phyloP scores from a whole-genome alignment of 31 red algal genomes.

The Odonthalia washingtoniensis region DNA sequence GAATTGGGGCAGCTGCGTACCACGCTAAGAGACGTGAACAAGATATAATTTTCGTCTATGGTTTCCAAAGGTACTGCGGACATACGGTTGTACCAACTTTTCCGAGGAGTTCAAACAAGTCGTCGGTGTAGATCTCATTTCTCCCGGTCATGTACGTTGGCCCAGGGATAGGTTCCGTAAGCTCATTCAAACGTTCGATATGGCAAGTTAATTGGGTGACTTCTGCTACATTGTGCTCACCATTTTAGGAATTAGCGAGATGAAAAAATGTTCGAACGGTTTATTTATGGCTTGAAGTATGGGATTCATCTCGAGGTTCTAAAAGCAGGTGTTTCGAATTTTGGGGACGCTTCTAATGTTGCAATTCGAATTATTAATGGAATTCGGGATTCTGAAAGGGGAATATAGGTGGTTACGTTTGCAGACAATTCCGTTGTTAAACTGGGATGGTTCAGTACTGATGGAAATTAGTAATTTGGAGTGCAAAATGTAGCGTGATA shows the following conservation, averaged over 20 bases:
- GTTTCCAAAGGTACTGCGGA: too few species aligned
- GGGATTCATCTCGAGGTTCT: conserved; percentile 43
- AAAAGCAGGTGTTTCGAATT: not conserved
- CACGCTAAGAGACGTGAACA: too few species aligned
- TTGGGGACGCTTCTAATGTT: conserved; percentile 40
- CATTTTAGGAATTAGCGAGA: conserved; percentile 36
- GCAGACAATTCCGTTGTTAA: too few species aligned
- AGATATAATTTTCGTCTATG: too few species aligned
- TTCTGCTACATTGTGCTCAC: conserved; percentile 42
- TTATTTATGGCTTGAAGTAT: conserved; percentile 25
- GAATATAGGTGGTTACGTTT: too few species aligned
- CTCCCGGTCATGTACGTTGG: conserved; percentile 25
- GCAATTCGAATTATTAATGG: conserved; percentile 39
- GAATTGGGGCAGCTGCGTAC: too few species aligned
- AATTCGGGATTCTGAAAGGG: too few species aligned
- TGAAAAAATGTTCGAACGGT: conserved; percentile 45
- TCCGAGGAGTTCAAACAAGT: too few species aligned
- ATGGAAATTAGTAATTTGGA: too few species aligned
- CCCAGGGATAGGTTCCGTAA: conserved; percentile 20
- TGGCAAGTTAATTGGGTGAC: conserved; percentile 34
- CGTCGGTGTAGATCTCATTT: conserved; percentile 28
- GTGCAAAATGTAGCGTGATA: too few species aligned
- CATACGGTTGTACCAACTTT: too few species aligned
- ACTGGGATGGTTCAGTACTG: too few species aligned
- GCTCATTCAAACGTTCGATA: not conserved